These are phyloP conservation scores for Coffea eugenioides DNA, from an alignment of 257 asterid species.

Conservation along the genomic window DNA sequence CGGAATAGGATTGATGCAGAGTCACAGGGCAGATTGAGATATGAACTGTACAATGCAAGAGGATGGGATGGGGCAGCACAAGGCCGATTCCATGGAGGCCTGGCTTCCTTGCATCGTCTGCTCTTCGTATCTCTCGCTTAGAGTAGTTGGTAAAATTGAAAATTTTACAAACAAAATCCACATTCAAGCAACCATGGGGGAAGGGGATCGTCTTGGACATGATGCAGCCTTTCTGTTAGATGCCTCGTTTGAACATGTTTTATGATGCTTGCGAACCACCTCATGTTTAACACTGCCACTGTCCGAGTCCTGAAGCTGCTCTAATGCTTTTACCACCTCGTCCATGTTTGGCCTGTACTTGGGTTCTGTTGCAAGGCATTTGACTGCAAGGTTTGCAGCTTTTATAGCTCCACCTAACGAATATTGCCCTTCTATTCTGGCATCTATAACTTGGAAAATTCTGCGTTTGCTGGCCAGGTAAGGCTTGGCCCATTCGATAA, in stretches of 20 bases:
- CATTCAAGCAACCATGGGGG: constrained; percentile 34
- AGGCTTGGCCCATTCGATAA: constrained; percentile 47
- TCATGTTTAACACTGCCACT: constrained; percentile 39
- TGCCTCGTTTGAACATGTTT: constrained; percentile 22
- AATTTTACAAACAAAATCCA: neutral
- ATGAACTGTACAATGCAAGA: constrained; percentile 17
- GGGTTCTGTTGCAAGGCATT: constrained; percentile 37
- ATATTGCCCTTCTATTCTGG: constrained; percentile 47
- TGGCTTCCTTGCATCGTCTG: constrained; percentile 2
- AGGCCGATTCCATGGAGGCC: constrained; percentile 4
- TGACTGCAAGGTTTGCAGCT: constrained; percentile 36
- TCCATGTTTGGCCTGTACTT: constrained; percentile 37
- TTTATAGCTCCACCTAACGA: constrained; percentile 30
- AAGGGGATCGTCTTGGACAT: constrained; percentile 53
- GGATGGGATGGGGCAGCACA: constrained; percentile 1
- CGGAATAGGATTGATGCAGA: neutral
- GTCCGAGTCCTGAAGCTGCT: constrained; percentile 36
- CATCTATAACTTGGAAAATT: constrained; percentile 37
- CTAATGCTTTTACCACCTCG: constrained; percentile 40
- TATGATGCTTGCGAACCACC: constrained; percentile 36
- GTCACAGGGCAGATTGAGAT: neutral
- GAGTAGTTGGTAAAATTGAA: constrained; percentile 1
- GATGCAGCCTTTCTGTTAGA: constrained; percentile 37
- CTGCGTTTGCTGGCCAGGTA: constrained; percentile 39
- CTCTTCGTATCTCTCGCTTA: neutral